phyloP scores from a whole-genome alignment of 805 yeast genomes.

The Wickerhamiella allomyrinae region DNA sequence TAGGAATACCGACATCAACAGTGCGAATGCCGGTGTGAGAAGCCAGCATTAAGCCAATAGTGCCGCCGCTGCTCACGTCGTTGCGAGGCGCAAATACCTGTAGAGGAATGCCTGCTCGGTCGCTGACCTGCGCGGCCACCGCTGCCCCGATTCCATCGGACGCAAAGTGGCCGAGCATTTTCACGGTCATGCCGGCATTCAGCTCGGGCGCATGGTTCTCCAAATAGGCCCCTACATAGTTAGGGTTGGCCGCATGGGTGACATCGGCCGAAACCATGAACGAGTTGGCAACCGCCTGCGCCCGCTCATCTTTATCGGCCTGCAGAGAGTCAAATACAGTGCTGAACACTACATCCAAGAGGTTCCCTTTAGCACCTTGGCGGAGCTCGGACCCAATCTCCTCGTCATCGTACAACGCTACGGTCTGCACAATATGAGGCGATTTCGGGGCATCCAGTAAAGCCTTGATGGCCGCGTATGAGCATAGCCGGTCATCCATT shows the following conservation, averaged over 20 bases:
- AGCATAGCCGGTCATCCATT: conserved; percentile 68
- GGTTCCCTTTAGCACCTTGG: conserved; percentile 68
- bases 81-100: conserved; percentile 79
- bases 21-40: conserved; percentile 28
- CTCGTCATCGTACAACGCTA: conserved; percentile 62
- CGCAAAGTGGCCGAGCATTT: conserved; percentile 78
- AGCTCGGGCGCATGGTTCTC: conserved; percentile 67
- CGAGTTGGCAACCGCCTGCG: conserved; percentile 45
- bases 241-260: conserved; percentile 66
- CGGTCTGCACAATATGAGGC: conserved; percentile 30
- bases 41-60: conserved; percentile 52
- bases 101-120: conserved; percentile 42
- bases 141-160: conserved; percentile 65
- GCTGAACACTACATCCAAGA: conserved; percentile 44
- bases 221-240: conserved; percentile 45
- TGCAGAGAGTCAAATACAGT: conserved; percentile 33
- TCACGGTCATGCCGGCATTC: conserved; percentile 59
- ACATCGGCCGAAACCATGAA: conserved; percentile 72
- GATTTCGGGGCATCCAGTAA: conserved; percentile 33
- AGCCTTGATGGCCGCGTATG: conserved; percentile 54
- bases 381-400: conserved; percentile 67
- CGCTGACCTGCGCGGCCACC: conserved; percentile 52
- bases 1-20: conserved; percentile 71
- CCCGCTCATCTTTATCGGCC: conserved; percentile 26
- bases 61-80: conserved; percentile 72